Base-by-base conservation (phyloP, 352 stramenopile genomes). In the Pythium catenulatum region DNA sequence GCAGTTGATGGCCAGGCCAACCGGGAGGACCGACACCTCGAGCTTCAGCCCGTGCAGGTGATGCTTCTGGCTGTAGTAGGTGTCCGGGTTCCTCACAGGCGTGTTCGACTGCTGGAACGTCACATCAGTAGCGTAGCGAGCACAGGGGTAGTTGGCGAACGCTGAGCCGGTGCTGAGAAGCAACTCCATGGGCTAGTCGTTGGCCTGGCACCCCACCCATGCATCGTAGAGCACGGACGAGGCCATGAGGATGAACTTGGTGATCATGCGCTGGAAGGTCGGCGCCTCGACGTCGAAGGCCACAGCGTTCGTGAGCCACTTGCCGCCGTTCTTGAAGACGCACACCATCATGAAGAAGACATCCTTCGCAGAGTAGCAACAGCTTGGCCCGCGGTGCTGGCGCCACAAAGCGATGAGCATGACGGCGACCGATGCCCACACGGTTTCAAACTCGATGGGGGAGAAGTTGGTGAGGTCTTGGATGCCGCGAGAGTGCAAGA, bases 51-150 rank as follows among this genome's bases (percentile, higher is more conserved):
- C 76, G 30, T 90, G 75, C 2, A 90, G 54, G 8, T 78, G 11
- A 34, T 86, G 76, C 43, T 86, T 88, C 13, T 11, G n/a, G 36
- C 59, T 87, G 45, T 79, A 85, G 50, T 80, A 85, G 3, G 63
- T 30, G 11, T 83, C 39, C 41, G 70, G 73, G 23, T 61, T 32
- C 3, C 58, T 34, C 2, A 14, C 15, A 14, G 74, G 79, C 65
- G 76, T 77, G 59, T 87, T 83, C 3, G 74, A 48, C 37, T 90
- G 79, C 46, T 87, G 79, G 36, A 87, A 90, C 4, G 66, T 87
- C 4, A 82, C 79, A 50, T 80, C 73, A 0, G 79, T 82, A 1
- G 85, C 85, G n/a, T 87, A 90, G 17, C 65, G 73, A 25, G 52
- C 74, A 4, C 19, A 65, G n/a, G 79, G 65, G 34, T 73, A 58